Base-by-base conservation (phyloP, 2,329 filamentous ascomycete species). In the Colletotrichum tofieldiae region DNA sequence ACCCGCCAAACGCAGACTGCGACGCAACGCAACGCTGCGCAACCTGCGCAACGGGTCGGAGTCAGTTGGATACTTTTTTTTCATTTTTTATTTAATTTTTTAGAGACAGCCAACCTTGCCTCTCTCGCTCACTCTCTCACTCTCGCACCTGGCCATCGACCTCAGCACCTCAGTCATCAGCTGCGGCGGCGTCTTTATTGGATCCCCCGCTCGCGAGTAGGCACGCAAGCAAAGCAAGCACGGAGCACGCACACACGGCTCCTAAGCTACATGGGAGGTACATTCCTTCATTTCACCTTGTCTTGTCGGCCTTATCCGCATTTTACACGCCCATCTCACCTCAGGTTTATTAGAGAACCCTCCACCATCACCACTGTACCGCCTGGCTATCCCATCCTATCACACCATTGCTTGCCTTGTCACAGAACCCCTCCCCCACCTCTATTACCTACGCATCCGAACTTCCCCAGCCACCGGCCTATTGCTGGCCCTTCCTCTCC, bases 381-480 rank as follows among this genome's bases (percentile, higher is more conserved):
- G 60, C 60, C 52, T 65, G 45, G 54, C 43, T 41, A 62, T 71
- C 64, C 64, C 56, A 29, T 55, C 56, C 26, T 47, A 72, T 72
- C 69, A 72, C 69, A 72, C 65, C 69, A 62, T 68, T 72, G 65
- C 54, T 43, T 62, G 68, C 45, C 51, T 68, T 43, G 68, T 61
- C 64, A 58, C 67, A 52, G 65, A 68, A 68, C 56, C 49, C 65
- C 43, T 68, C 65, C 65, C 69, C 69, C 69, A 72, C 69, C 69
- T 68, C 64, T 51, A 54, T 39, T 61, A 41, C 45, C 65, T 68
- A 59, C 69, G 49, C 69, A 68, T 63, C 69, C 65, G 65, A 72
- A 63, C 69, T 72, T 72, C 69, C 59, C 65, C 67, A 65, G 56
- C 60, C 69, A 65, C 61, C 60, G 43, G 52, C 64, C 39, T 29